Base-by-base conservation (phyloP, 164 flowering plant species). In the Annona cherimola region DNA sequence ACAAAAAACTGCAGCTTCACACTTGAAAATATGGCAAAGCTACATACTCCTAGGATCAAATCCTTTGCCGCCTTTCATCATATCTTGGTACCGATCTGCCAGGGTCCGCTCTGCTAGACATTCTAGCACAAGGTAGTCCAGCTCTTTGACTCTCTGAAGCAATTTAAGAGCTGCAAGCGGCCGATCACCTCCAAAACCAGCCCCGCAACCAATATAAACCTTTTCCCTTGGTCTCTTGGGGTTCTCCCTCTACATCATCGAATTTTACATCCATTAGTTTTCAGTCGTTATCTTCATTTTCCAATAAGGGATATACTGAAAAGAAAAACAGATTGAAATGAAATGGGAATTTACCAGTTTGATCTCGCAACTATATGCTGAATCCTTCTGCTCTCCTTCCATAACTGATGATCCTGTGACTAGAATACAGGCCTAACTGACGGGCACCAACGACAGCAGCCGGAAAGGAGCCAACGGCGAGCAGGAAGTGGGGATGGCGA, bases 41-140 rank as follows among this genome's bases (percentile, higher is more conserved):
- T 26, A 76, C 90, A 65, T 86, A 93, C 99, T 91, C 35, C 85
- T 81, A 71, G 99, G 76, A 83, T 95, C 98, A 73, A 76, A 93
- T 45, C 98, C 99, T 76, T 78, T 85, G 14, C 89, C 97, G 66
- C 98, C 98, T 61, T 88, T 75, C 66, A 80, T 60, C 92, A 88
- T 85, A 14, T 66, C 84, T 72, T 84, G 90, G 78, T 80, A 89
- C 1, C 97, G 90, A 43, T 93, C 97, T 26, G 91, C 97, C 14
- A 95, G 88, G 26, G 99, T 95, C 11, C 98, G 90, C 74, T 95
- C 99, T 0, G 99, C 99, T 62, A 95, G 79, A 82, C 99, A 95
- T 76, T 95, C 99, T 1, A 95, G 94, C 0, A 95, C 95, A 5
- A 95, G 80, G 79, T 95, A 95, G 73, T 95, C 81, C 4, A 95